These are phyloP conservation scores for Coemansia sp. DNA, from an alignment of 192 early-diverging fungal species.

Conservation along the genomic window DNA sequence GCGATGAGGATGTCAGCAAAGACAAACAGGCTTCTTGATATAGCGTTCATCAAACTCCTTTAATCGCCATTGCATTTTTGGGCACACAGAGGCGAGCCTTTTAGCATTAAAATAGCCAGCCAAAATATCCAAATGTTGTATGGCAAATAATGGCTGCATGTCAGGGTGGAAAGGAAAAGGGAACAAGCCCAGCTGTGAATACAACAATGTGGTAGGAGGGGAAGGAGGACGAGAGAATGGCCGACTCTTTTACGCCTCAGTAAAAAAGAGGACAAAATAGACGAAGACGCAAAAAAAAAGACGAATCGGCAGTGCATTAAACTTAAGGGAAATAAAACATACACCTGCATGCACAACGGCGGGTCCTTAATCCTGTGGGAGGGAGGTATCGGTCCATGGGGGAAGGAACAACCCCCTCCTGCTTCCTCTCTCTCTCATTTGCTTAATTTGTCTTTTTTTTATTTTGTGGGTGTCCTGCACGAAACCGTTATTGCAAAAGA, in stretches of 20 bases:
- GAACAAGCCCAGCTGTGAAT: background rate
- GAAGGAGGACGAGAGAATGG: background rate
- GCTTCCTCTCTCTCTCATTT: background rate
- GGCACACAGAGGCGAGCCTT: background rate
- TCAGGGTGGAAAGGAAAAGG: background rate
- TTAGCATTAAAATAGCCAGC: background rate
- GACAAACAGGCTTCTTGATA: conserved; percentile 1
- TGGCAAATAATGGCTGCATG: background rate
- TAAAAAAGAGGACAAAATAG: background rate
- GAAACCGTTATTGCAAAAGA: background rate
- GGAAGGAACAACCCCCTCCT: background rate
- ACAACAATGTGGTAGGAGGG: background rate
- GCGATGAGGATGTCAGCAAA: background rate
- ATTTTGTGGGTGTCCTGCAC: background rate
- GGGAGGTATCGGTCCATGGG: background rate
- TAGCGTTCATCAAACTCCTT: background rate
- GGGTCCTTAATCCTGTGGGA: too few relatives aligned
- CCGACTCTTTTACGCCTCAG: background rate
- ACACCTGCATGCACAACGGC: background rate
- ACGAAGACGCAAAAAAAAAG: too few relatives aligned
- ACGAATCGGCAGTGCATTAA: conserved; percentile 5
- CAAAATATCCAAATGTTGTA: background rate
- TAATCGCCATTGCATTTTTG: background rate
- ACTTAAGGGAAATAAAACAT: background rate
- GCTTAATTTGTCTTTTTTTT: background rate